Conservation (phyloP, 2,329 filamentous ascomycete species). For the Aspergillus texensis region DNA sequence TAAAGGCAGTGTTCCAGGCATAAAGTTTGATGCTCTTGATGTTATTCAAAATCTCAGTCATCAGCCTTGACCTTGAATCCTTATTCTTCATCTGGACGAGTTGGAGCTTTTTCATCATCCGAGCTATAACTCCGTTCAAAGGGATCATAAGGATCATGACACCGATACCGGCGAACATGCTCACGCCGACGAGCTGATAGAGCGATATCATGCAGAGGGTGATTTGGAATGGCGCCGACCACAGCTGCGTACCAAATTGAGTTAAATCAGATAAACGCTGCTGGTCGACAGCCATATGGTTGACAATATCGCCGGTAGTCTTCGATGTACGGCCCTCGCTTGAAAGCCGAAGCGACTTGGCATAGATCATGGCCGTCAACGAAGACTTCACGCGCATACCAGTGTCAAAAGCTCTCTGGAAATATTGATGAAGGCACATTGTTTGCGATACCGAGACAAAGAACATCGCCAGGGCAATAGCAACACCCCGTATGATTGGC, state of each 20-base stretch:
- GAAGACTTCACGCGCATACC: constrained; percentile 97
- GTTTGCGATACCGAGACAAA: constrained; percentile 83
- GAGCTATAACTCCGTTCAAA: constrained; percentile 87
- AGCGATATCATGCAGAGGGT: constrained; percentile 92
- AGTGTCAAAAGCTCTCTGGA: constrained; percentile 90
- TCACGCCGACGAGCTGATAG: constrained; percentile 90
- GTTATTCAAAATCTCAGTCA: constrained; percentile 98
- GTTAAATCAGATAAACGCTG: constrained; percentile 93
- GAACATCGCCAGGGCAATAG: constrained; percentile 93
- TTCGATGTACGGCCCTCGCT: constrained; percentile 89
- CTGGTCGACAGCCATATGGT: constrained; percentile 98
- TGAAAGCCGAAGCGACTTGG: constrained; percentile 84
- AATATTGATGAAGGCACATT: constrained; percentile 92
- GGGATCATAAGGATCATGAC: constrained; percentile 99
- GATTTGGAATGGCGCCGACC: constrained; percentile 98
- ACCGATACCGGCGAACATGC: constrained; percentile 92
- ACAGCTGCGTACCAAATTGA: constrained; percentile 92
- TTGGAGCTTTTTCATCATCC: constrained; percentile 90
- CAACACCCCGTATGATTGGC: constrained; percentile 79
- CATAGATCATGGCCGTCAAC: constrained; percentile 86
- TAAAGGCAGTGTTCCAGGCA: constrained; percentile 95
- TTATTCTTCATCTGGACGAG: constrained; percentile 99
- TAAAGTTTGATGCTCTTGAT: constrained; percentile 99
- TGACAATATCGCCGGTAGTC: constrained; percentile 96
- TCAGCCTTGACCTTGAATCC: constrained; percentile 85